Evolutionary conservation across 805 yeast species (phyloP), one percentile per base, ranked within the genome.

Genomic region (Isabelozyma gotoi): DNA sequence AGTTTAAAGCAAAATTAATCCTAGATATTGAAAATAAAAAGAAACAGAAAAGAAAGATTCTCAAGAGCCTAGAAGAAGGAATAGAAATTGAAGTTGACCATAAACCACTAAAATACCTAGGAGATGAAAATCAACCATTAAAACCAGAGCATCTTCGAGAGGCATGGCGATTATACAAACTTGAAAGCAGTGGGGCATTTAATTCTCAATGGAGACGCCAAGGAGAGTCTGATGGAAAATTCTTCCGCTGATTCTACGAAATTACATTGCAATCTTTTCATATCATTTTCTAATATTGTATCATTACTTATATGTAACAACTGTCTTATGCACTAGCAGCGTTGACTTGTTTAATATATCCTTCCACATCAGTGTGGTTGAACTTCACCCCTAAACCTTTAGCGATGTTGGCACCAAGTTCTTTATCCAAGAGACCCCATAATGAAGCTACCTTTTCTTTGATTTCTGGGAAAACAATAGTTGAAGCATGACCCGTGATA

Each of bases 111-210:
- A 45, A 46, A 7, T 67, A 58, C 43, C 55, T 51, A n/a, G 77
- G 76, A 45, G 78, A 76, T 53, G 65, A 61, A 14, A 59, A 68
- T 33, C 73, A 73, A 38, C 96, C 96, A 1, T 61, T 91, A 36
- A 71, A 80, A 27, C 96, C 97, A 0, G 90, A 87, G 47, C 95
- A 91, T 57, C 74, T 91, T 20, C 67, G 95, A 40, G 96, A 89
- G 54, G 97, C 97, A 0, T 88, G 95, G 92, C 71, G 95, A 52
- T 61, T 85, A 38, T 85, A 83, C 51, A 81, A 79, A 50, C 49
- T 75, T 35, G 96, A 90, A 55, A 80, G 77, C 40, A 82, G 84
- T 40, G 48, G 61, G 7, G 41, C 46, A 15, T 43, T 43, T 5
- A 69, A 72, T 7, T 77, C 84, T 1, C 79, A 80, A 41, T 85